Conservation (phyloP, 495 filamentous ascomycete genomes). For the Terfezia boudieri region DNA sequence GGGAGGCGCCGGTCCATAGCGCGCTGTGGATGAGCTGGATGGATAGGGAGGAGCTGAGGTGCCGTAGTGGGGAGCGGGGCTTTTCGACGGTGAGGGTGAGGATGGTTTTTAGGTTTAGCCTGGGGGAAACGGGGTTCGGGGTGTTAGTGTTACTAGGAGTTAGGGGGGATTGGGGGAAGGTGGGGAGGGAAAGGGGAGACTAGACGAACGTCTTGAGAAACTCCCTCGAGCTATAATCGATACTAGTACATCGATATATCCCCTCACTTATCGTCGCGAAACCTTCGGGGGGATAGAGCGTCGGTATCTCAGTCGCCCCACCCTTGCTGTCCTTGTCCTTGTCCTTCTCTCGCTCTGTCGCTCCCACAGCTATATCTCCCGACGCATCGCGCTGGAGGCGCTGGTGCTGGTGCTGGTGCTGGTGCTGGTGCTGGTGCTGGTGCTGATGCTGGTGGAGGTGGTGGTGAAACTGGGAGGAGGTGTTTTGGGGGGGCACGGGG, state of each 20-base stretch:
- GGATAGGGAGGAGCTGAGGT: not conserved
- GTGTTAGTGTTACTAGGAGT: no score
- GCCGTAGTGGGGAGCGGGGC: not conserved
- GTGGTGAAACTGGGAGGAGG: not conserved
- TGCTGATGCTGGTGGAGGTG: no score
- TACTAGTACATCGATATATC: not conserved
- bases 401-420: not conserved
- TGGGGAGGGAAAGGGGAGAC: no score
- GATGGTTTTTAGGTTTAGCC: not conserved
- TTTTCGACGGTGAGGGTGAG: not conserved
- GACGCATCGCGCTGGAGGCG: not conserved
- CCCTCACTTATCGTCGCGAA: not conserved
- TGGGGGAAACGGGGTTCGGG: no score
- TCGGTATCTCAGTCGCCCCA: not conserved
- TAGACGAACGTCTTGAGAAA: not conserved
- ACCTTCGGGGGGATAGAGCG: not conserved
- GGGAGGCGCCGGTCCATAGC: not conserved
- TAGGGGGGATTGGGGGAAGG: no score
- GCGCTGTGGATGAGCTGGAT: not conserved
- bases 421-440: not conserved
- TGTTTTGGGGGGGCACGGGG: not conserved
- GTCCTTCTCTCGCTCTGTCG: no score
- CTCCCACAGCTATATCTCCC: no score
- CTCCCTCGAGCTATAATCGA: not conserved
- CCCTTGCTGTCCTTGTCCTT: no score